Evolutionary conservation across 176 grass and related monocot species (phyloP).

Genomic region (Oryza longistaminata): DNA sequence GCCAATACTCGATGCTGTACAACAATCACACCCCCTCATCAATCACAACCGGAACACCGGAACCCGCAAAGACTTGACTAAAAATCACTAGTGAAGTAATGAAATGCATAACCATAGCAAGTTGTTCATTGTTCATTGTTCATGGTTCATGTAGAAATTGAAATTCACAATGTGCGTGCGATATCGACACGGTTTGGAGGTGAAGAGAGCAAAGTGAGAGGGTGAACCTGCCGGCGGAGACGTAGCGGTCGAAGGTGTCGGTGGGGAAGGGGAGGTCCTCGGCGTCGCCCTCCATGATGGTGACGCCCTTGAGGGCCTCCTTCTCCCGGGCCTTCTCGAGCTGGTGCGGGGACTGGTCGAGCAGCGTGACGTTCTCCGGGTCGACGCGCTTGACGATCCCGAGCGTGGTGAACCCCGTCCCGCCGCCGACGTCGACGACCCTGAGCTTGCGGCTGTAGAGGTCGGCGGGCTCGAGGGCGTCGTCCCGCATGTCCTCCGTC

Average conservation of each 20-base stretch:
- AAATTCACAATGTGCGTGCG: not conserved
- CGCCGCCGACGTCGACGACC: slow-evolving; percentile 87
- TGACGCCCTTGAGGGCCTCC: slow-evolving; percentile 73
- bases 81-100: not conserved
- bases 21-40: not conserved
- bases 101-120: not conserved
- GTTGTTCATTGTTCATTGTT: not conserved
- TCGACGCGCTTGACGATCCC: slow-evolving; percentile 77
- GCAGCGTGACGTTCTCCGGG: slow-evolving; percentile 73
- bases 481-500: slow-evolving; percentile 97
- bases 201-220: not conserved
- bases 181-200: not conserved
- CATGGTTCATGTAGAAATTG: too few relatives aligned
- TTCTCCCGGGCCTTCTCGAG: slow-evolving; percentile 79
- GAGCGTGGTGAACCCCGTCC: slow-evolving; percentile 79
- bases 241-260: slow-evolving; percentile 69
- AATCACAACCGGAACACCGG: not conserved
- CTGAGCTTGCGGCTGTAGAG: slow-evolving; percentile 58
- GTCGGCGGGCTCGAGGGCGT: slow-evolving; percentile 76
- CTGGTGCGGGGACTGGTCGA: slow-evolving; percentile 95
- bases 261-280: slow-evolving; percentile 91
- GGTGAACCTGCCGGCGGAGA: slow-evolving; percentile 86
- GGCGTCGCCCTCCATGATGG: slow-evolving; percentile 85
- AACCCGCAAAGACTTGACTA: not conserved
- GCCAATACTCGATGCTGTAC: slow-evolving; percentile 95